These are phyloP conservation scores for Furcasterigmium sp. DNA, from an alignment of 2,329 filamentous ascomycete genomes.

Conservation along the genomic window DNA sequence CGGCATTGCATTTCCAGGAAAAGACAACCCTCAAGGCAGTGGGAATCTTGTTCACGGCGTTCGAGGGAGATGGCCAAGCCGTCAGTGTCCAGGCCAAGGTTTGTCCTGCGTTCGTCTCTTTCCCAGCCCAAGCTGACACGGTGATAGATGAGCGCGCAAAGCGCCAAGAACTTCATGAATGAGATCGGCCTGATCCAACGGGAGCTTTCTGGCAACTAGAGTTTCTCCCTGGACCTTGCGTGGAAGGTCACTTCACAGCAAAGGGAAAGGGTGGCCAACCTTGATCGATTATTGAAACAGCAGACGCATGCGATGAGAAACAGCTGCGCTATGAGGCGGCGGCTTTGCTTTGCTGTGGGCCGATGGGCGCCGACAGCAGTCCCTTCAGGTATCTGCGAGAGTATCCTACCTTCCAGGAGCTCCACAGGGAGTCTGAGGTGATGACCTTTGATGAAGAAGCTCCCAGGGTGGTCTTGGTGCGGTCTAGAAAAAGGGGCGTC, in stretches of 20 bases:
- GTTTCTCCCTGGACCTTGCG: no score
- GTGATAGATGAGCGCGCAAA: slow-evolving; percentile 46
- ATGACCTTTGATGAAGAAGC: not conserved
- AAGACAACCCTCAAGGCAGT: slow-evolving; percentile 69
- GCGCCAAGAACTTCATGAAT: slow-evolving; percentile 45
- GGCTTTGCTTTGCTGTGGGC: no score
- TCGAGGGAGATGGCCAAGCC: slow-evolving; percentile 52
- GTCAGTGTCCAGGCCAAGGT: slow-evolving; percentile 59
- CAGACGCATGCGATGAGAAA: no score
- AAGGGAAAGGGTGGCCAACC: no score
- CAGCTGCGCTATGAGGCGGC: no score
- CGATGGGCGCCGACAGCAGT: no score
- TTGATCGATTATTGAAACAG: no score
- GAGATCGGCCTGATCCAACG: slow-evolving; percentile 45
- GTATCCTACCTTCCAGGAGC: no score
- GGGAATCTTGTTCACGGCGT: slow-evolving; percentile 60
- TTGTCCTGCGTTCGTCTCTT: slow-evolving; percentile 15
- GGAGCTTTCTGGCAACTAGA: slow-evolving; percentile 37
- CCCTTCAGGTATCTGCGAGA: no score
- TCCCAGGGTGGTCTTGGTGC: not conserved
- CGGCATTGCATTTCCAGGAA: slow-evolving; percentile 74
- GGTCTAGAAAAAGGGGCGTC: no score
- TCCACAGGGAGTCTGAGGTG: no score
- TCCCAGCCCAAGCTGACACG: not conserved
- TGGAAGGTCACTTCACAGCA: no score